Percentiles rank a stretch among this genome's conserved stretches.
Evolutionary conservation across 2,329 filamentous ascomycete species (phyloP).

Genomic region (Colletotrichum noveboracense): DNA sequence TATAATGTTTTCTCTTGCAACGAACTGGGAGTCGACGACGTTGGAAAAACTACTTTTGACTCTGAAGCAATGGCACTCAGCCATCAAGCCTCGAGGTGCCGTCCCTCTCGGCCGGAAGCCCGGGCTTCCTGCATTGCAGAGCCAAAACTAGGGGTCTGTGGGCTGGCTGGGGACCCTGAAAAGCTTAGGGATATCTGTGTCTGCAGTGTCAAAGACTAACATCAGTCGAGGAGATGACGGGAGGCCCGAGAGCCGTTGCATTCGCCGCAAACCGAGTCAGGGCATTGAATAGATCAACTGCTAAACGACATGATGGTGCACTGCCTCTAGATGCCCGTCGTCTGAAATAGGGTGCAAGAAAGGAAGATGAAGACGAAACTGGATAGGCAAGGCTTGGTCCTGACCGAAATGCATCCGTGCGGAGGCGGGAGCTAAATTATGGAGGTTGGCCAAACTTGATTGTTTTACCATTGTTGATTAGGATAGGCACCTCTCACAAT

Average conservation of each 20-base stretch:
- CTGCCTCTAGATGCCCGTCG: neutral
- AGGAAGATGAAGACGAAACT: neutral
- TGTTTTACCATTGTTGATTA: neutral
- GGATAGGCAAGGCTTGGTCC: neutral
- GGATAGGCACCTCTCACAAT: neutral
- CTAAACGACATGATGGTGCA: neutral
- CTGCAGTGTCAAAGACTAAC: neutral
- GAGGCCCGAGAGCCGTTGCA: conserved; percentile 1
- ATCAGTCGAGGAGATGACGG: conserved; percentile 4
- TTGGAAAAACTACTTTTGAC: neutral
- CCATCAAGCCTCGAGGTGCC: neutral
- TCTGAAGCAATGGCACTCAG: neutral
- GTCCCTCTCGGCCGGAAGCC: neutral
- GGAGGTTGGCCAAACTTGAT: neutral
- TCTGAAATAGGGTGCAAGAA: conserved; percentile 12
- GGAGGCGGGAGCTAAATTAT: conserved; percentile 13
- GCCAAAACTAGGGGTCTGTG: neutral
- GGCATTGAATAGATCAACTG: conserved; percentile 1
- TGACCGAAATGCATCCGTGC: conserved; percentile 1
- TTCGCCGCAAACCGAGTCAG: neutral
- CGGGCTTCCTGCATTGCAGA: neutral
- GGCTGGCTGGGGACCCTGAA: conserved; percentile 1
- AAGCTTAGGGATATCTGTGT: neutral
- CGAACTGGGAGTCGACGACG: neutral
- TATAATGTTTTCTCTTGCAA: neutral